These are phyloP conservation scores for Streptanthus diversifolius DNA, from an alignment of 345 rosid genomes.

Conservation along the genomic window DNA sequence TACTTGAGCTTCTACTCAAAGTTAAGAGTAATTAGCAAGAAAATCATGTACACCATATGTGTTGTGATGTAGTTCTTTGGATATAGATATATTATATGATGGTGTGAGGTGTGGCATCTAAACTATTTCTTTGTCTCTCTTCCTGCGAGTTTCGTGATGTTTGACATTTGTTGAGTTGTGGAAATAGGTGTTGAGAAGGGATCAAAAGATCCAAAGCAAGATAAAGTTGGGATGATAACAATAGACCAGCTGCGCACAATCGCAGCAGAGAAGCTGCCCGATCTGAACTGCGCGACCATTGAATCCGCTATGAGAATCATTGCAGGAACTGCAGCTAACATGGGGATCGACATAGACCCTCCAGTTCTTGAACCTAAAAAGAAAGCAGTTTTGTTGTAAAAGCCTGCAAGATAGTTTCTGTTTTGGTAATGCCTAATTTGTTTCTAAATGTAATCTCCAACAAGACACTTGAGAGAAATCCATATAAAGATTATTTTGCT, in stretches of 20 bases:
- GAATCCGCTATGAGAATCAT: constrained; percentile 91
- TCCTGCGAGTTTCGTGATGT: constrained; percentile 1
- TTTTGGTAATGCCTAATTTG: neutral
- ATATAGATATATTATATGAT: neutral
- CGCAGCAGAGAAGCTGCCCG: constrained; percentile 81
- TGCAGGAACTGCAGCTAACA: constrained; percentile 92
- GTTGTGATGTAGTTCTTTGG: neutral
- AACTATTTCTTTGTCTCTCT: neutral
- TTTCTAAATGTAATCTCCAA: constrained; percentile 11
- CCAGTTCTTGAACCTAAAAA: constrained; percentile 75
- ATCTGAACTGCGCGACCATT: constrained; percentile 64
- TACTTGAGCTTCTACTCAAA: neutral
- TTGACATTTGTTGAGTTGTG: constrained; percentile 18
- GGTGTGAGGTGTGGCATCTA: neutral
- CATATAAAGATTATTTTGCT: constrained; percentile 5
- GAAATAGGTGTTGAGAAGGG: constrained; percentile 80
- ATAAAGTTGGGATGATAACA: constrained; percentile 74
- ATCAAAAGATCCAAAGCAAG: constrained; percentile 63
- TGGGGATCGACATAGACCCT: constrained; percentile 87
- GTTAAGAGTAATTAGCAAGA: neutral
- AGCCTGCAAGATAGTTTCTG: neutral
- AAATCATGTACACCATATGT: neutral
- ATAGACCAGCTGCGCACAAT: constrained; percentile 62
- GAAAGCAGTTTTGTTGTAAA: constrained; percentile 46
- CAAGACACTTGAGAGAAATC: neutral